phyloP scores from a whole-genome alignment of 2,329 filamentous ascomycete genomes.

The Amauroascus verrucosus region DNA sequence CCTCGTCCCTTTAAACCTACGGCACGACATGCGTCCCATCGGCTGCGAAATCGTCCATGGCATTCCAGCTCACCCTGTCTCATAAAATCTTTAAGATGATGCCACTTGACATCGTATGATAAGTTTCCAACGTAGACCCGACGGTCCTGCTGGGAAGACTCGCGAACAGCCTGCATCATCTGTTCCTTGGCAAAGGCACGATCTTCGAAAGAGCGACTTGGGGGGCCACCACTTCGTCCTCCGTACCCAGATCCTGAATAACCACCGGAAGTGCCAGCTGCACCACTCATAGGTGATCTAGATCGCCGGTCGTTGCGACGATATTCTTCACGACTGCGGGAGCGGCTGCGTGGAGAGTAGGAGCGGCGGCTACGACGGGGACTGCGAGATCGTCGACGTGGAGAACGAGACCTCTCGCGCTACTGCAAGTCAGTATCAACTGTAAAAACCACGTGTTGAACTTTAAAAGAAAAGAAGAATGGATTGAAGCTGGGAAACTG shows the following conservation, averaged over 20 bases:
- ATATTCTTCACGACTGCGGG: conserved; percentile 67
- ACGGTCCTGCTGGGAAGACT: conserved; percentile 95
- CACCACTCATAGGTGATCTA: conserved; percentile 75
- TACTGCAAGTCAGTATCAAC: conserved; percentile 39
- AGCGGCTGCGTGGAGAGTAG: conserved; percentile 69
- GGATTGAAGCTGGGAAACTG: not conserved
- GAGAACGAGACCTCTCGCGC: conserved; percentile 66
- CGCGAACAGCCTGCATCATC: conserved; percentile 91
- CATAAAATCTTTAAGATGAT: conserved; percentile 99
- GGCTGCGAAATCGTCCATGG: conserved; percentile 15
- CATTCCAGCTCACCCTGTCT: conserved; percentile 68
- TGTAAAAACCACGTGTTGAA: conserved; percentile 9
- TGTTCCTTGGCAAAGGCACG: conserved; percentile 74
- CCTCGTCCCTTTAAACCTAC: conserved; percentile 16
- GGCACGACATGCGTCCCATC: conserved; percentile 16
- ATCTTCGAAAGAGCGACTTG: conserved; percentile 69
- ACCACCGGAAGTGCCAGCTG: conserved; percentile 59
- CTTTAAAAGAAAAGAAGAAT: conserved; percentile 5
- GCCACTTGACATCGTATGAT: conserved; percentile 99
- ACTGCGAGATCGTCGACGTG: conserved; percentile 66
- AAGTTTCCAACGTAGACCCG: conserved; percentile 99
- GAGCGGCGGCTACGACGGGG: conserved; percentile 66
- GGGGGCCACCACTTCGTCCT: conserved; percentile 54
- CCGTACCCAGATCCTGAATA: conserved; percentile 51
- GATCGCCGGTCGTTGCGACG: conserved; percentile 65